phyloP scores from a whole-genome alignment of 1,284 basidiomycete genomes.

The Microbotryomycetes sp. region DNA sequence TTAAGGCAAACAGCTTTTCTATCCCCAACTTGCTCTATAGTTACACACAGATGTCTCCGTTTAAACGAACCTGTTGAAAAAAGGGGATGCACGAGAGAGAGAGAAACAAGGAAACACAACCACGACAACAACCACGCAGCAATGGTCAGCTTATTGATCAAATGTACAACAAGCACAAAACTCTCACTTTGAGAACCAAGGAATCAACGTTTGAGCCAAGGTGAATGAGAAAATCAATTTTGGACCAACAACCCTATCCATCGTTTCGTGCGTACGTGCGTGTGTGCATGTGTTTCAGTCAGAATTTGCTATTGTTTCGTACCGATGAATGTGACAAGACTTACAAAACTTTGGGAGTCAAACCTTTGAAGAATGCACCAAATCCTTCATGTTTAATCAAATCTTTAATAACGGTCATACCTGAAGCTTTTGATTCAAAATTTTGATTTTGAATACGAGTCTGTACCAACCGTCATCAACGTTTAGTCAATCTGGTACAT shows the following conservation, averaged over 20 bases:
- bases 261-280: neutral
- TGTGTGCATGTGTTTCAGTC: neutral
- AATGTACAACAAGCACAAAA: too few relatives aligned
- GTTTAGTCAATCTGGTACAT: neutral
- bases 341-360: conserved; percentile 61
- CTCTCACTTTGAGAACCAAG: conserved; percentile 74
- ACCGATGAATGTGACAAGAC: neutral
- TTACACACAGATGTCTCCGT: too few relatives aligned
- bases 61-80: too few relatives aligned
- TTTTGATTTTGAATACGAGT: conserved; percentile 97
- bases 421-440: conserved; percentile 81
- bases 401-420: conserved; percentile 79
- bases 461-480: conserved; percentile 27
- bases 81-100: too few relatives aligned
- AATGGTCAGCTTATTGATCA: too few relatives aligned
- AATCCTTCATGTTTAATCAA: conserved; percentile 80
- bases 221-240: conserved; percentile 99
- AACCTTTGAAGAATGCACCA: conserved; percentile 82
- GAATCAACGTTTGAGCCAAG: conserved; percentile 91
- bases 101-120: neutral
- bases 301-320: neutral
- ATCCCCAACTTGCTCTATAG: too few relatives aligned
- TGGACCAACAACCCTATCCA: conserved; percentile 90
- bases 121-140: too few relatives aligned
- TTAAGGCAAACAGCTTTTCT: too few relatives aligned